Evolutionary conservation across 176 grass and related monocot species (phyloP).

Genomic region (Zoysia japonica): DNA sequence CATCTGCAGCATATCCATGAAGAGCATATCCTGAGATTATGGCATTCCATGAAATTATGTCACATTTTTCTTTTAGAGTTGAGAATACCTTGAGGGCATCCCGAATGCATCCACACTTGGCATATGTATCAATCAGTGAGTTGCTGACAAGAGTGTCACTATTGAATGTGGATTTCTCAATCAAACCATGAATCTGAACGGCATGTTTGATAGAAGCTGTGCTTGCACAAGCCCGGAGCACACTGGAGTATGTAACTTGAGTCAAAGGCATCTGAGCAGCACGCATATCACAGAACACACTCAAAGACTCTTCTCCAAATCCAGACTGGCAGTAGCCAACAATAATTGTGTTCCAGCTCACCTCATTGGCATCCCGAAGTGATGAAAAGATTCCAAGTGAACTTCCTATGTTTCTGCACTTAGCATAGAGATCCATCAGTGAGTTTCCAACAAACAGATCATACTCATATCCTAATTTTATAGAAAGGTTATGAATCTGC

Average conservation of each 20-base stretch:
- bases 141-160: conserved; percentile 59
- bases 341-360: conserved; percentile 81
- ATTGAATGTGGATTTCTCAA: conserved; percentile 64
- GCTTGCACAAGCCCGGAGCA: conserved; percentile 67
- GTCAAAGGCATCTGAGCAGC: conserved; percentile 31
- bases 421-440: conserved; percentile 75
- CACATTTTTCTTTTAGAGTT: conserved; percentile 23
- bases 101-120: conserved; percentile 67
- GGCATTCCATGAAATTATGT: conserved; percentile 54
- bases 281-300: conserved; percentile 56
- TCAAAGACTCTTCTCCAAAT: conserved; percentile 60
- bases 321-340: conserved; percentile 58
- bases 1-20: conserved; percentile 40
- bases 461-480: conserved; percentile 61
- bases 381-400: conserved; percentile 47
- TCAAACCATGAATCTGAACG: conserved; percentile 64
- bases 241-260: conserved; percentile 80
- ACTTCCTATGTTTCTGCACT: conserved; percentile 64
- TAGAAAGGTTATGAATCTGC: conserved; percentile 54
- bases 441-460: conserved; percentile 75
- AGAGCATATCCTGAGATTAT: conserved; percentile 49
- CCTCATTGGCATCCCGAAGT: conserved; percentile 54
- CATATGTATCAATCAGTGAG: conserved; percentile 81
- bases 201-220: conserved; percentile 55
- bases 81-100: conserved; percentile 60